phyloP scores from a whole-genome alignment of 805 yeast species.

The Teunomyces cretensis region DNA sequence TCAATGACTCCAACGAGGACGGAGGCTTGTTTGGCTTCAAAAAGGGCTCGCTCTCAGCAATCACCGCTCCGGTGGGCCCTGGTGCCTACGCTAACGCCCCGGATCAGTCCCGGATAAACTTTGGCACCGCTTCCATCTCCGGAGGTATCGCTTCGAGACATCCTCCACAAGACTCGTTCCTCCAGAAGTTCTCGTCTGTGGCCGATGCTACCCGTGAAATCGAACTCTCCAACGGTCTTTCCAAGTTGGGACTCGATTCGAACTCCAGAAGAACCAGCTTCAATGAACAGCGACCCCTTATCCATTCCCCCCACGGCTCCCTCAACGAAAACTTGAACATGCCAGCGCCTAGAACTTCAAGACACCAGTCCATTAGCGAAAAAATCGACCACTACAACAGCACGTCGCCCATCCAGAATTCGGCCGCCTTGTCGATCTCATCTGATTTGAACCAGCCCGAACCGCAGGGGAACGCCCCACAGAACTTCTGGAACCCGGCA shows the following conservation, averaged over 20 bases:
- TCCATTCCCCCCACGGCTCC: slow-evolving; percentile 38
- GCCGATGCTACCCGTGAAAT: slow-evolving; percentile 71
- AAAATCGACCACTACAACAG: slow-evolving; percentile 59
- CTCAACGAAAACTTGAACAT: slow-evolving; percentile 45
- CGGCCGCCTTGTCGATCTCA: slow-evolving; percentile 33
- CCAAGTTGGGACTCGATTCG: slow-evolving; percentile 30
- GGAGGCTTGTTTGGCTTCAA: slow-evolving; percentile 48
- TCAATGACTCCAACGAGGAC: slow-evolving; percentile 44
- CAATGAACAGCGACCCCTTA: slow-evolving; percentile 25
- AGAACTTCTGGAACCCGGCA: slow-evolving; percentile 66
- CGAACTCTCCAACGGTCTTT: slow-evolving; percentile 48
- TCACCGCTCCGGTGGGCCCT: slow-evolving; percentile 41
- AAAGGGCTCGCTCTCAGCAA: slow-evolving; percentile 47
- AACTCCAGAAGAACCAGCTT: slow-evolving; percentile 53
- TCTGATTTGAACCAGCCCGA: slow-evolving; percentile 24
- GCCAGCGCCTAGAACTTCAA: slow-evolving; percentile 32
- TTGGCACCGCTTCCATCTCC: slow-evolving; percentile 63
- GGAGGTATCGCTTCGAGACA: slow-evolving; percentile 52
- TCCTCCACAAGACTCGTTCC: slow-evolving; percentile 49
- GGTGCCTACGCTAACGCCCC: slow-evolving; percentile 19
- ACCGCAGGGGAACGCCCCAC: slow-evolving; percentile 14
- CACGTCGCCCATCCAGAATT: slow-evolving; percentile 45
- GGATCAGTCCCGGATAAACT: slow-evolving; percentile 29
- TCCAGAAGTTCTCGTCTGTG: slow-evolving; percentile 62
- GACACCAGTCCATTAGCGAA: slow-evolving; percentile 58